These are phyloP conservation scores for Phytopythium oedochilum DNA, from an alignment of 352 stramenopile genomes.

Conservation along the genomic window DNA sequence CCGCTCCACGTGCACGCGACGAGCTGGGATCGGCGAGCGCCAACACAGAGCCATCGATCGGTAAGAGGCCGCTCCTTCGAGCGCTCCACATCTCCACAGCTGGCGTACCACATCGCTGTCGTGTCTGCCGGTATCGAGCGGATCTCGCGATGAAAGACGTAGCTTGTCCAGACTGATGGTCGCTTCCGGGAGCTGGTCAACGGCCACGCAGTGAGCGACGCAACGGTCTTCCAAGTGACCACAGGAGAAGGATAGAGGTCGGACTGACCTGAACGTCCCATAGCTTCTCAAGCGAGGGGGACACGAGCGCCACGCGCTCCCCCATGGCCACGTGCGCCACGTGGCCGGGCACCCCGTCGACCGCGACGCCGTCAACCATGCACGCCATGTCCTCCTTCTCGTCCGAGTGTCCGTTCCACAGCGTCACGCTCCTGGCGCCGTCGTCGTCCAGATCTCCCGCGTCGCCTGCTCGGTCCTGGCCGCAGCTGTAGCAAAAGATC, in stretches of 20 bases:
- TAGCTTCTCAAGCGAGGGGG: slow-evolving; percentile 23
- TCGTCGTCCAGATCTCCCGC: slow-evolving; percentile 4
- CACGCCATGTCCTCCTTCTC: slow-evolving; percentile 31
- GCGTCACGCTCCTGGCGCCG: slow-evolving; percentile 16
- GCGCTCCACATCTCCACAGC: background rate
- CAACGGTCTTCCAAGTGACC: no score
- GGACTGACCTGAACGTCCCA: slow-evolving; percentile 41
- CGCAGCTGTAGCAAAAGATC: slow-evolving; percentile 29
- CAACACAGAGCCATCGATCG: background rate
- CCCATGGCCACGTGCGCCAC: slow-evolving; percentile 34
- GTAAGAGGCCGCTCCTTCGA: background rate
- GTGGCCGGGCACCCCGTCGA: slow-evolving; percentile 12
- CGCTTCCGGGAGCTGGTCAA: slow-evolving; percentile 41
- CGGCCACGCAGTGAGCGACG: slow-evolving; percentile 1
- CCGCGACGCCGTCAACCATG: slow-evolving; percentile 36
- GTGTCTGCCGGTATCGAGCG: background rate
- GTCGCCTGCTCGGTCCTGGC: background rate
- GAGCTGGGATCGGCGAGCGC: slow-evolving; percentile 28
- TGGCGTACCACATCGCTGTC: slow-evolving; percentile 15
- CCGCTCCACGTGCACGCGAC: slow-evolving; percentile 73
- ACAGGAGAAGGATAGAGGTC: background rate
- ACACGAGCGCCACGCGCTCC: slow-evolving; percentile 34
- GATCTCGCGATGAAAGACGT: background rate
- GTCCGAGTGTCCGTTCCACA: slow-evolving; percentile 26
- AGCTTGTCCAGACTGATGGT: slow-evolving; percentile 49